These are phyloP conservation scores for Phyllosticta paracitricarpa DNA, from an alignment of 2,329 filamentous ascomycete species.

Conservation along the genomic window DNA sequence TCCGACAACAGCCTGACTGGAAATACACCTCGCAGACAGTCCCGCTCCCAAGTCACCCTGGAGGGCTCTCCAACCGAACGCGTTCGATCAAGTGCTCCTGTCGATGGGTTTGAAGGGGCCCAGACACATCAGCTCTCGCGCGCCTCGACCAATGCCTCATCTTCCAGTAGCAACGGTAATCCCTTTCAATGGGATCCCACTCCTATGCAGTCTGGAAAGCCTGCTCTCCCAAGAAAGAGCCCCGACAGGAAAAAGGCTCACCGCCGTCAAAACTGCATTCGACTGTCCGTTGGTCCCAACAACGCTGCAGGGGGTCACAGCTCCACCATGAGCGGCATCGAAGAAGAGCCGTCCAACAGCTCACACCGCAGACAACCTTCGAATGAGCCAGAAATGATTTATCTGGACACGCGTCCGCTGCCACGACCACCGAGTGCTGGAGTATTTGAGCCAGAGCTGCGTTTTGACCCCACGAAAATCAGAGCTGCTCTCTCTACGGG, in stretches of 20 bases:
- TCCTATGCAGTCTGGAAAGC: constrained; percentile 27
- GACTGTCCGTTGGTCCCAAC: constrained; percentile 34
- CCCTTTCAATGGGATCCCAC: constrained; percentile 36
- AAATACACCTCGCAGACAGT: constrained; percentile 26
- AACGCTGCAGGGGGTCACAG: constrained; percentile 22
- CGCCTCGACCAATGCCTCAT: constrained; percentile 28
- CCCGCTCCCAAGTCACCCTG: constrained; percentile 25
- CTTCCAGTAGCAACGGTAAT: constrained; percentile 35
- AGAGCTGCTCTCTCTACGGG: constrained; percentile 31
- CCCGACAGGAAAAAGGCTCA: constrained; percentile 36
- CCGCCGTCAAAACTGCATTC: constrained; percentile 34
- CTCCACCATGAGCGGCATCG: constrained; percentile 25
- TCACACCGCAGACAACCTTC: background rate
- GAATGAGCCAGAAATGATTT: constrained; percentile 10
- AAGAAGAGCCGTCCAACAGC: constrained; percentile 23
- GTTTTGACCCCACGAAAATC: constrained; percentile 23
- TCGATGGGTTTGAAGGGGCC: constrained; percentile 22
- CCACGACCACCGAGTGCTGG: constrained; percentile 21
- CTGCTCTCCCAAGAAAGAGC: constrained; percentile 36
- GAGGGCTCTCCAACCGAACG: constrained; percentile 32
- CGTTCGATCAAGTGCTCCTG: constrained; percentile 18
- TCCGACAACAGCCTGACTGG: constrained; percentile 7
- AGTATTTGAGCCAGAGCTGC: constrained; percentile 26
- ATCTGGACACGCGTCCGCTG: constrained; percentile 14
- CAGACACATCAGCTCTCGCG: constrained; percentile 30